phyloP scores from a whole-genome alignment of 768 basidiomycete genomes.

The Strobilomyces dryophilus region DNA sequence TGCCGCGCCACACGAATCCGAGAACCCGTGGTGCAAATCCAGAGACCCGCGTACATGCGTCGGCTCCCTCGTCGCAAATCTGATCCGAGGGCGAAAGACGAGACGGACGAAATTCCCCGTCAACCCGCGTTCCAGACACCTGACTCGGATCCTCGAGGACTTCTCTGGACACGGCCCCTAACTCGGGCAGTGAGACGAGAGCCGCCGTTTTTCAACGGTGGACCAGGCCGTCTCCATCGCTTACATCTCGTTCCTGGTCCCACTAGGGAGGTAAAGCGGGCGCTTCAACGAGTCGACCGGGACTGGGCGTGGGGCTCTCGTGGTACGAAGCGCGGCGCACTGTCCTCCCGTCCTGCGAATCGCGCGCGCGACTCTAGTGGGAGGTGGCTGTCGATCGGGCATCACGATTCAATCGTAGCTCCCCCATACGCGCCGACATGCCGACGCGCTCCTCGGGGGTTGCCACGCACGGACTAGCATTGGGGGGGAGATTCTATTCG shows the following conservation, averaged over 20 bases:
- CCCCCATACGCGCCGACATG: background rate
- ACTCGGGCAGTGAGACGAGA: background rate
- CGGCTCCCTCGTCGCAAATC: constrained; percentile 9
- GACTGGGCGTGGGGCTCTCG: no score
- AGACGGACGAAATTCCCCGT: background rate
- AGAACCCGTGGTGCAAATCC: constrained; percentile 15
- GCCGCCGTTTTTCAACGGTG: no score
- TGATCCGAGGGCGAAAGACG: constrained; percentile 17
- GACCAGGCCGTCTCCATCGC: background rate
- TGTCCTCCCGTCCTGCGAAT: background rate
- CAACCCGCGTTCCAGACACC: background rate
- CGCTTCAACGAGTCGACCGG: no score
- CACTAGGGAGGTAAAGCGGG: no score
- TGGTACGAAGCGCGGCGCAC: no score
- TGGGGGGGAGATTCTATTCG: background rate
- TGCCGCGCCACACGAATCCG: constrained; percentile 4
- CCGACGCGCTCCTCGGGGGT: no score
- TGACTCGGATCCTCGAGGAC: constrained; percentile 8
- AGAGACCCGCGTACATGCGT: background rate
- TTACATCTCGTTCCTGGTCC: no score
- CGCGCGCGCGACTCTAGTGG: background rate
- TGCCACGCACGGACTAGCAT: no score
- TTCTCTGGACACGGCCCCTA: background rate
- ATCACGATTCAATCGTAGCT: background rate
- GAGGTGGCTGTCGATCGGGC: background rate